phyloP scores from a whole-genome alignment of 2,329 filamentous ascomycete genomes.

The Pseudohalonectria lignicola region DNA sequence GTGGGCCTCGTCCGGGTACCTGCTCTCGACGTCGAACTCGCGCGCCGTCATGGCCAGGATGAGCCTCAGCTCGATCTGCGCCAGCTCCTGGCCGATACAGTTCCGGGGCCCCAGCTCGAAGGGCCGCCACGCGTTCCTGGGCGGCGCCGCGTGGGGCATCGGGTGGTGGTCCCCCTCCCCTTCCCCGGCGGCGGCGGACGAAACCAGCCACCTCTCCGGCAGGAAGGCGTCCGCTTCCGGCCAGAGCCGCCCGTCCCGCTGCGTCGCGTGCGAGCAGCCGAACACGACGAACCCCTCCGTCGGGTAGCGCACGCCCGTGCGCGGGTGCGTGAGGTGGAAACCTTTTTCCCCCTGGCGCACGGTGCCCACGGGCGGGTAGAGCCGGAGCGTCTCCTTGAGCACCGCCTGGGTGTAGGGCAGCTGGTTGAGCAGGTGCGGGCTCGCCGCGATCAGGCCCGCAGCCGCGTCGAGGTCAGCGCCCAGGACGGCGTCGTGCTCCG shows the following conservation, averaged over 20 bases:
- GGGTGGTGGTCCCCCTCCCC: conserved; percentile 19
- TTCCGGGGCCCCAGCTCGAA: conserved; percentile 41
- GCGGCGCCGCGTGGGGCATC: conserved; percentile 1
- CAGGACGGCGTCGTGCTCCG: conserved; percentile 28
- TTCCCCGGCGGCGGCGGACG: too few species aligned
- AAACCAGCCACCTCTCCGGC: conserved; percentile 28
- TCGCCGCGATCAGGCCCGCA: conserved; percentile 23
- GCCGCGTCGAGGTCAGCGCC: conserved; percentile 25
- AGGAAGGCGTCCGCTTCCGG: conserved; percentile 24
- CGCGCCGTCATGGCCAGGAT: conserved; percentile 36
- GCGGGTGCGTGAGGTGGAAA: conserved; percentile 26
- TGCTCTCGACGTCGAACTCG: conserved; percentile 36
- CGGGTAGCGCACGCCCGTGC: conserved; percentile 27
- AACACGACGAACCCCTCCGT: conserved; percentile 22
- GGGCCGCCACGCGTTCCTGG: conserved; percentile 36
- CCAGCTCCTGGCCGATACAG: conserved; percentile 47
- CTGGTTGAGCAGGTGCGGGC: conserved; percentile 34
- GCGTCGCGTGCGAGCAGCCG: conserved; percentile 12
- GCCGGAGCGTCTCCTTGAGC: conserved; percentile 39
- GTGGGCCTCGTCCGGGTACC: too few species aligned
- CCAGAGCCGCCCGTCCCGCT: conserved; percentile 24
- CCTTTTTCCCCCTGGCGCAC: conserved; percentile 22
- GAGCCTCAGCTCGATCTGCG: conserved; percentile 37
- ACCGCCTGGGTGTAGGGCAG: conserved; percentile 40
- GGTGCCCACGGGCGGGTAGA: conserved; percentile 35